Evolutionary conservation across 352 stramenopile genomes (phyloP).

Genomic region (Thraustochytrium striatum): DNA sequence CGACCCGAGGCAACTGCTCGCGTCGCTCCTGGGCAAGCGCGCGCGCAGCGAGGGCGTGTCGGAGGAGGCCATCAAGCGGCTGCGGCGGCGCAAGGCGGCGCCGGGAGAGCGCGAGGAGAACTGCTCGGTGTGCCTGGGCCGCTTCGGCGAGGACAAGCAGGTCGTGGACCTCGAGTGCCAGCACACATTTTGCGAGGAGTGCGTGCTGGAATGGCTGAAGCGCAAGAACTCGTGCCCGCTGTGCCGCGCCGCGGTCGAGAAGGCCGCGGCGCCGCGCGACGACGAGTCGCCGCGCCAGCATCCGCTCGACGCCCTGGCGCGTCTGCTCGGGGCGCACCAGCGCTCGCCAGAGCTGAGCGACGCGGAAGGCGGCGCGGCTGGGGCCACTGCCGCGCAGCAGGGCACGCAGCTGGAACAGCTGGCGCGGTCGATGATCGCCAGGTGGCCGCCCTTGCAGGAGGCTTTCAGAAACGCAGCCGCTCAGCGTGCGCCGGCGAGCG

Average conservation of each 20-base stretch:
- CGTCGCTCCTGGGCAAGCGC: no score
- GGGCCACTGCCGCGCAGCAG: neutral
- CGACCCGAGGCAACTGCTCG: no score
- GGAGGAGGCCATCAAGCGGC: neutral
- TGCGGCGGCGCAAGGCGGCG: neutral
- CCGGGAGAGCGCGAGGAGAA: neutral
- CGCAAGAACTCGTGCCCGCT: neutral
- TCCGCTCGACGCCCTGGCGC: neutral
- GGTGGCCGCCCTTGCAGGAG: no score
- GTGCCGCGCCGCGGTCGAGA: neutral
- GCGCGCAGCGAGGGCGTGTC: no score
- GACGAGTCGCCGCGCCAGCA: neutral
- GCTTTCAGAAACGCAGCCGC: no score
- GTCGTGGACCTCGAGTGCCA: neutral
- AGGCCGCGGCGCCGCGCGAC: neutral
- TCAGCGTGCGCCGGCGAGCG: no score
- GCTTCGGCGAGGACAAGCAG: neutral
- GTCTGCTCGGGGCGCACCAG: neutral
- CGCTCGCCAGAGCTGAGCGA: neutral
- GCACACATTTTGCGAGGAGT: conserved; percentile 12
- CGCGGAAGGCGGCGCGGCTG: neutral
- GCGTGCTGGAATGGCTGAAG: conserved; percentile 6
- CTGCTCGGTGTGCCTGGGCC: neutral
- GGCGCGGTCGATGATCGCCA: neutral
- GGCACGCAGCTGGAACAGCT: neutral